phyloP scores from a whole-genome alignment of 2,329 filamentous ascomycete species.

The Aureobasidium sp. region DNA sequence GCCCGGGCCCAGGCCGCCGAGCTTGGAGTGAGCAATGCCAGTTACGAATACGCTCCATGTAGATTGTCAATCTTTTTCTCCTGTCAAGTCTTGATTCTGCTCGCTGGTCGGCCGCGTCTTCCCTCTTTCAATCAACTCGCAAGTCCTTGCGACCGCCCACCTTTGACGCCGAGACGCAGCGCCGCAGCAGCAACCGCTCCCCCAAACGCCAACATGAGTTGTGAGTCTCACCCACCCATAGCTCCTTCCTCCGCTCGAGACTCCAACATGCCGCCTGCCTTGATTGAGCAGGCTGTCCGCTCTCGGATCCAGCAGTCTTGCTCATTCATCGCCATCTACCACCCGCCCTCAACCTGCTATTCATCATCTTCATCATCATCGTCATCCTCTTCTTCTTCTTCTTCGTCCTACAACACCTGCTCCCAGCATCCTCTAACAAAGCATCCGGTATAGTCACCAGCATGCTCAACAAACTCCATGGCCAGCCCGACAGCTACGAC shows the following conservation, averaged over 20 bases:
- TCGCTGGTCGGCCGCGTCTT: too few species aligned
- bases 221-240: not conserved
- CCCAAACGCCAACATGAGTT: slow-evolving; percentile 10
- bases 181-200: not conserved
- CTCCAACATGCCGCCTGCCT: not conserved
- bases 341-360: not conserved
- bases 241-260: slow-evolving; percentile 7
- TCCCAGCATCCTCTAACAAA: slow-evolving; percentile 13
- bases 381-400: slow-evolving; percentile 3
- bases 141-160: not conserved
- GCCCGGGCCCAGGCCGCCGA: slow-evolving; percentile 7
- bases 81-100: not conserved
- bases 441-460: slow-evolving; percentile 56
- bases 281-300: not conserved
- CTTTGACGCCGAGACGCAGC: not conserved
- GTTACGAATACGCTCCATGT: not conserved
- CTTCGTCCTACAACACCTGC: not conserved
- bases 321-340: not conserved
- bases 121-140: not conserved
- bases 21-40: not conserved
- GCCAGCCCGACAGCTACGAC: slow-evolving; percentile 96
- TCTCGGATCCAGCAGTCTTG: not conserved
- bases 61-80: not conserved
- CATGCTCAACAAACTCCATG: slow-evolving; percentile 93
- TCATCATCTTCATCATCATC: not conserved